phyloP scores from a whole-genome alignment of 495 filamentous ascomycete species.

The Xylaria sp. region DNA sequence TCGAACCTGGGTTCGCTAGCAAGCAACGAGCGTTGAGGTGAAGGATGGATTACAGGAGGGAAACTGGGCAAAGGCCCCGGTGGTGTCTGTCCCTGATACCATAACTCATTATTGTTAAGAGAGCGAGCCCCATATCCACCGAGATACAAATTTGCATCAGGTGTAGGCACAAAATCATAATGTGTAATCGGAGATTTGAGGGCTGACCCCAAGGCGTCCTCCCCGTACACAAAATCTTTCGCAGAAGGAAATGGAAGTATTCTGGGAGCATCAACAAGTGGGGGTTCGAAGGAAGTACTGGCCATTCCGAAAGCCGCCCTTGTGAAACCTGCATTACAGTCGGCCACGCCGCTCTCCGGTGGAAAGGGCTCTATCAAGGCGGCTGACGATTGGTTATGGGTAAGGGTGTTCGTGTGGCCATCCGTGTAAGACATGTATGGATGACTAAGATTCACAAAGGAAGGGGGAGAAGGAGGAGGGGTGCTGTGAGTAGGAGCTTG shows the following conservation, averaged over 20 bases:
- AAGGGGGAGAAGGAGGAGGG: conserved; percentile 9
- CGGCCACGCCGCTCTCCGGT: conserved; percentile 19
- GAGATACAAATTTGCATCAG: not conserved
- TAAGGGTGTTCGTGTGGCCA: conserved; percentile 7
- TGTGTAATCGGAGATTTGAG: conserved; percentile 7
- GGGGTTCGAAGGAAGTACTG: conserved; percentile 9
- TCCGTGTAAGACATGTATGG: conserved; percentile 26
- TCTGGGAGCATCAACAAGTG: conserved; percentile 5
- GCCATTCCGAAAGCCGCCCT: conserved; percentile 2
- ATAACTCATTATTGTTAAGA: conserved; percentile 2
- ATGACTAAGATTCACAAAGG: conserved; percentile 16
- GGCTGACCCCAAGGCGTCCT: not conserved
- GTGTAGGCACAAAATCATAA: conserved; percentile 11
- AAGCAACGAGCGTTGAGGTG: not conserved
- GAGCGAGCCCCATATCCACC: not conserved
- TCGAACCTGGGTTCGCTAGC: conserved; percentile 3
- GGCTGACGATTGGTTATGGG: conserved; percentile 11
- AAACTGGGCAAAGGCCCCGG: not conserved
- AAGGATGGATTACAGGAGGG: not conserved
- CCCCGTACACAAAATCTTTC: not conserved
- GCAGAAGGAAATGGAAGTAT: conserved; percentile 2
- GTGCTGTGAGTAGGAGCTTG: conserved; percentile 2
- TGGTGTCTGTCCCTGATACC: conserved; percentile 17
- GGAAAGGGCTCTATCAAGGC: conserved; percentile 20
- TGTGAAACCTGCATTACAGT: conserved; percentile 21